Conservation (phyloP, 1,139 yeast genomes). For the Yamadazyma atmosphaerica region DNA sequence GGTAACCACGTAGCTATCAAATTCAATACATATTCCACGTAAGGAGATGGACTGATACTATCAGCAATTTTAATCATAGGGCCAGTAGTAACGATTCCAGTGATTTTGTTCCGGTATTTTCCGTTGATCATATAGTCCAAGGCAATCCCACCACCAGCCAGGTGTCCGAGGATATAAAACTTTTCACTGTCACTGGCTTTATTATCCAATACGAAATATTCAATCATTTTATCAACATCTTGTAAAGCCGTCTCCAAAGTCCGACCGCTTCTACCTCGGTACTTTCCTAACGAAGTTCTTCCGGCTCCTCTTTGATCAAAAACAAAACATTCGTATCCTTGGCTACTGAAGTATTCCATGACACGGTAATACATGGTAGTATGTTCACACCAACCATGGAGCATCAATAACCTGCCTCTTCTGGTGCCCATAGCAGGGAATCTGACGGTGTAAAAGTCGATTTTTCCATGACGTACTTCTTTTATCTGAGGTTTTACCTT, state of each 20-base stretch:
- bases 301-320: constrained; percentile 27
- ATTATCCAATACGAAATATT: constrained; percentile 10
- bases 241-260: constrained; percentile 11
- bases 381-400: constrained; percentile 28
- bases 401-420: constrained; percentile 18
- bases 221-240: constrained; percentile 23
- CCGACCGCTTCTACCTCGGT: constrained; percentile 19
- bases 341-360: constrained; percentile 19
- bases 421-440: constrained; percentile 9
- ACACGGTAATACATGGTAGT: constrained; percentile 18
- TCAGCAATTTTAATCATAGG: constrained; percentile 19
- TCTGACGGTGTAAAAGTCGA: constrained; percentile 17
- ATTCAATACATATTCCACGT: constrained; percentile 12
- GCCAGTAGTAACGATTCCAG: constrained; percentile 18
- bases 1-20: constrained; percentile 16
- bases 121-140: constrained; percentile 21
- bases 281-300: constrained; percentile 19
- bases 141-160: constrained; percentile 25
- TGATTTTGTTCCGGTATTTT: constrained; percentile 14
- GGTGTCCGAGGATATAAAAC: constrained; percentile 20
- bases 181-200: constrained; percentile 1
- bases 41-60: constrained; percentile 14
- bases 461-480: constrained; percentile 12
- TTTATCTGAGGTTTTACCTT: constrained; percentile 8
- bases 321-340: constrained; percentile 21